Conservation (phyloP, 148 eudicot genomes). For the Nepenthes gracilis region DNA sequence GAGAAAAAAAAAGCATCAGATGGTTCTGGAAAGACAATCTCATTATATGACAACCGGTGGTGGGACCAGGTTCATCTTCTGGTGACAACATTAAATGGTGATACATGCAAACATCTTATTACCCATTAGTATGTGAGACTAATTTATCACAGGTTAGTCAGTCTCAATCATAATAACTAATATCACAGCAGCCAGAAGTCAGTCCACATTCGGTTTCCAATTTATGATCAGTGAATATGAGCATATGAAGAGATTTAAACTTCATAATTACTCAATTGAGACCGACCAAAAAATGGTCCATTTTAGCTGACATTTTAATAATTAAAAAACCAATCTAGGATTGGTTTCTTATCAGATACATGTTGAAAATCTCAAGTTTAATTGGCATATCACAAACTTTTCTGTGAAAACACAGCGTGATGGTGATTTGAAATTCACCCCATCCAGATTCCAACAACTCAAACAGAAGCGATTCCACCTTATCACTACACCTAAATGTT, state of each 20-base stretch:
- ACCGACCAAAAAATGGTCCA: not conserved
- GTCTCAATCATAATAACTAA: not conserved
- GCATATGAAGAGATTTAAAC: no score
- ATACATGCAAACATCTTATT: conserved; percentile 17
- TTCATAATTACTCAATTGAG: no score
- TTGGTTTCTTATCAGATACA: not conserved
- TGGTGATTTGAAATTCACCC: conserved; percentile 95
- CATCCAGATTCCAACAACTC: conserved; percentile 85
- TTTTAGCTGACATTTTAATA: not conserved
- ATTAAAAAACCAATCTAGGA: not conserved
- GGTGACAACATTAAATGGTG: conserved; percentile 57
- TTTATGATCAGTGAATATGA: not conserved
- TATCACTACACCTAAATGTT: conserved; percentile 50
- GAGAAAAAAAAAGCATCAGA: conserved; percentile 45
- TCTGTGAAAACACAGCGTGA: conserved; percentile 55
- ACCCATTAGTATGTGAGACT: not conserved
- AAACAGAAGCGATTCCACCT: conserved; percentile 78
- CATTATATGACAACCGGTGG: conserved; percentile 61
- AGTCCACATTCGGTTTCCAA: not conserved
- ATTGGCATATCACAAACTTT: conserved; percentile 63
- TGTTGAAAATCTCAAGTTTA: conserved; percentile 47
- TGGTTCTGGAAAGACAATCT: conserved; percentile 46
- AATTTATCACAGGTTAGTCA: not conserved
- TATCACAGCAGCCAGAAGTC: not conserved
- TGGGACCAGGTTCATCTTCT: conserved; percentile 47